A percentile compares a stretch with the other conserved stretches of the same genome.
phyloP scores from a whole-genome alignment of 108 stramenopile genomes.

The Fragilariopsis cylindrus region DNA sequence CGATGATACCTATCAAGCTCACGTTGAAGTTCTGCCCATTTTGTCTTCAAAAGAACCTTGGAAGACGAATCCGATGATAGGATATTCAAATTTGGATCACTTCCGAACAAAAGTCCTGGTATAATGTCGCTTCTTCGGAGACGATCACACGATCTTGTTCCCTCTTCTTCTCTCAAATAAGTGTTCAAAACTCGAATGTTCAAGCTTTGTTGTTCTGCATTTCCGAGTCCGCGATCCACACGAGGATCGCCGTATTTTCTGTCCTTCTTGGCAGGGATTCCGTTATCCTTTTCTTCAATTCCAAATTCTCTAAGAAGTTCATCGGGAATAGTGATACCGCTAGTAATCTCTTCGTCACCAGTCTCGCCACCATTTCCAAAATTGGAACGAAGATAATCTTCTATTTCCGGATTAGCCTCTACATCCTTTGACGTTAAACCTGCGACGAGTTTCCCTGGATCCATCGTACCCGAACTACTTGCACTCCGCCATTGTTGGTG shows the following conservation, averaged over 20 bases:
- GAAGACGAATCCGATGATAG: constrained; percentile 37
- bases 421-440: constrained; percentile 38
- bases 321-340: constrained; percentile 23
- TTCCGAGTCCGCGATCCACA: constrained; percentile 29
- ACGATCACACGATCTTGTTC: constrained; percentile 18
- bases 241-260: constrained; percentile 30
- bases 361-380: constrained; percentile 14
- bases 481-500: background rate
- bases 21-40: constrained; percentile 66
- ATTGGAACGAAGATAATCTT: constrained; percentile 35
- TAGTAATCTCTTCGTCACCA: background rate
- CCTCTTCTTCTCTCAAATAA: constrained; percentile 25
- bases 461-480: background rate
- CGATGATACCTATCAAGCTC: constrained; percentile 77
- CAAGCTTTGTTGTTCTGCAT: constrained; percentile 30
- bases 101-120: constrained; percentile 82
- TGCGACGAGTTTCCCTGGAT: constrained; percentile 34
- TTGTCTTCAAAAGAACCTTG: constrained; percentile 68
- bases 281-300: constrained; percentile 9
- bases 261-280: background rate
- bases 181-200: constrained; percentile 38
- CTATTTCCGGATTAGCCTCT: constrained; percentile 25
- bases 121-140: constrained; percentile 54
- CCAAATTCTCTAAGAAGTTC: constrained; percentile 29
- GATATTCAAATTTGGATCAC: constrained; percentile 59